phyloP scores from a whole-genome alignment of 176 grass and related monocot genomes.

The Avena eriantha region DNA sequence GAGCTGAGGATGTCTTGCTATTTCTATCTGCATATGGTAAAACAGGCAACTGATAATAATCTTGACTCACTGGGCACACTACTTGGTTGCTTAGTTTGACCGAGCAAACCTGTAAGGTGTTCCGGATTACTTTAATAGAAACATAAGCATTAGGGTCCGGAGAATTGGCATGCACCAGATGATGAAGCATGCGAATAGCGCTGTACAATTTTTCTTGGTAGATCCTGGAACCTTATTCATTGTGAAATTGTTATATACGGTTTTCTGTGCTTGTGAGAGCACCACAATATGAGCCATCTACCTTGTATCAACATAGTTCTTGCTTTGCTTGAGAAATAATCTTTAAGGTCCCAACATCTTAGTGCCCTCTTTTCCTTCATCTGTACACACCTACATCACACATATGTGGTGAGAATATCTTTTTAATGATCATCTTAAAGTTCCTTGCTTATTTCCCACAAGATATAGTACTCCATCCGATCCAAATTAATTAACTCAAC shows the following conservation, averaged over 20 bases:
- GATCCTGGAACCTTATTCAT: background rate
- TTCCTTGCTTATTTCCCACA: too few species aligned
- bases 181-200: background rate
- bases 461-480: too few species aligned
- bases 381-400: too few species aligned
- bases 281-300: background rate
- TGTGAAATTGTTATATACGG: background rate
- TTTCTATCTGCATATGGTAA: background rate
- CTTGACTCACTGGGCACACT: background rate
- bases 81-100: background rate
- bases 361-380: background rate
- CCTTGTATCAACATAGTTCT: background rate
- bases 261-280: background rate
- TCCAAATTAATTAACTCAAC: too few species aligned
- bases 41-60: background rate
- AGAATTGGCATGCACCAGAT: background rate
- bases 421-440: too few species aligned
- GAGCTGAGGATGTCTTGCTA: background rate
- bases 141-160: background rate
- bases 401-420: too few species aligned
- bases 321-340: conserved; percentile 3
- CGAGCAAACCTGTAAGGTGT: background rate
- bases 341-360: background rate
- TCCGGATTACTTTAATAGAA: background rate
- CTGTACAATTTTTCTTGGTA: too few species aligned